Evolutionary conservation across 2,329 filamentous ascomycete species (phyloP).

Genomic region (Rosellinia necatrix): DNA sequence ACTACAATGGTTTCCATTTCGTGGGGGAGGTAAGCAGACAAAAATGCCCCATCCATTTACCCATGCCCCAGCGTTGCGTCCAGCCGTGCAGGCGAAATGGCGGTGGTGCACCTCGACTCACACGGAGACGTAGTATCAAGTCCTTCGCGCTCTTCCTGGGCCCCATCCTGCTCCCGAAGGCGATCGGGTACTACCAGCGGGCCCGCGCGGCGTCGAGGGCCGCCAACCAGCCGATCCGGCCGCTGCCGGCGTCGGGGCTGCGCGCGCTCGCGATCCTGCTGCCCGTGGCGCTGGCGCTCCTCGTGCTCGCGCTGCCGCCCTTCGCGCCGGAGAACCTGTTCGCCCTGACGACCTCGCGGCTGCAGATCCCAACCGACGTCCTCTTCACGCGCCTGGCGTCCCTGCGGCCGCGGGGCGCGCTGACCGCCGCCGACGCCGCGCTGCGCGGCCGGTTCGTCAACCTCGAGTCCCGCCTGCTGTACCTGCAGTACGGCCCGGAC

Average conservation of each 20-base stretch:
- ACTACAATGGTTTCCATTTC: conserved; percentile 45
- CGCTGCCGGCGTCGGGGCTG: conserved; percentile 58
- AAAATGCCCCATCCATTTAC: neutral
- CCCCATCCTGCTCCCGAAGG: conserved; percentile 71
- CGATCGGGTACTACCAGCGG: conserved; percentile 67
- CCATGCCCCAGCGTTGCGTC: too few relatives aligned
- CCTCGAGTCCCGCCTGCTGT: conserved; percentile 75
- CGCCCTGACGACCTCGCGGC: conserved; percentile 72
- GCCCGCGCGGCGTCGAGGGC: conserved; percentile 49
- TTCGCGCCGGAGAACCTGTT: conserved; percentile 85
- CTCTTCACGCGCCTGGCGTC: conserved; percentile 76
- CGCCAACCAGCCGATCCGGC: conserved; percentile 55
- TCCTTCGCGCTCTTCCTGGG: conserved; percentile 67
- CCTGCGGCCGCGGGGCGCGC: conserved; percentile 51
- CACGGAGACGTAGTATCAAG: conserved; percentile 50
- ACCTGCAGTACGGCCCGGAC: conserved; percentile 80
- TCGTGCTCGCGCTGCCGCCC: conserved; percentile 65
- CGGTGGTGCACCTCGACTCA: conserved; percentile 6
- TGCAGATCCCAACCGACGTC: conserved; percentile 83
- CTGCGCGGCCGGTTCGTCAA: conserved; percentile 72
- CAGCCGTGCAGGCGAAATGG: too few relatives aligned
- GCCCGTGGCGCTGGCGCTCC: conserved; percentile 51
- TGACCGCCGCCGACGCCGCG: conserved; percentile 64
- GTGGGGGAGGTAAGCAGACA: conserved; percentile 53
- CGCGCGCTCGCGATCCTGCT: conserved; percentile 66